Percentiles rank a stretch among this genome's conserved stretches.
These are phyloP conservation scores for Parietaria judaica DNA, from an alignment of 306 rosid genomes.

Conservation along the genomic window DNA sequence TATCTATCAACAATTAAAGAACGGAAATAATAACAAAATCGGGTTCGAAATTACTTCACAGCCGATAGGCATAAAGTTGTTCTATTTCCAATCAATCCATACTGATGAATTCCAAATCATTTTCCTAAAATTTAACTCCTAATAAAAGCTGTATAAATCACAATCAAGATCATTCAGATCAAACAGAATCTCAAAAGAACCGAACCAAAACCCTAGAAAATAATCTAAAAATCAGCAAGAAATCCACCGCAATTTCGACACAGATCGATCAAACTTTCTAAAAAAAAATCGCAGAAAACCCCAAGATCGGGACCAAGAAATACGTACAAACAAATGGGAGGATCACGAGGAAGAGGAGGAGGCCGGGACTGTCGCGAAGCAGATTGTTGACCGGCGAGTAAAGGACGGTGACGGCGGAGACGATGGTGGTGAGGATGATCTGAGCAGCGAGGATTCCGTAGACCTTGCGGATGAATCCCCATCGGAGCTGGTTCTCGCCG, in stretches of 20 bases:
- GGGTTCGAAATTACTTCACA: too few species aligned
- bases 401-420: conserved; percentile 68
- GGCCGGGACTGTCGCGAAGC: conserved; percentile 59
- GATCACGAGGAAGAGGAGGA: conserved; percentile 64
- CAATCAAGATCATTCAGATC: too few species aligned
- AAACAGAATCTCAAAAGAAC: too few species aligned
- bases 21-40: too few species aligned
- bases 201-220: too few species aligned
- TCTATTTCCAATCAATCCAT: too few species aligned
- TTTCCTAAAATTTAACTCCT: too few species aligned
- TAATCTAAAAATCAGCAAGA: neutral
- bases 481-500: conserved; percentile 91
- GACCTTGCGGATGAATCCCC: conserved; percentile 96
- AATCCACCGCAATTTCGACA: neutral
- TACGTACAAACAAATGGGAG: conserved; percentile 71
- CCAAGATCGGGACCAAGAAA: neutral
- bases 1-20: too few species aligned
- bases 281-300: neutral
- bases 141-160: too few species aligned
- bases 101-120: too few species aligned
- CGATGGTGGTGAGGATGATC: conserved; percentile 71
- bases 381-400: conserved; percentile 65
- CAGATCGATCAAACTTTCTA: neutral
- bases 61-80: neutral
- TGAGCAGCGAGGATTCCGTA: conserved; percentile 81